Base-by-base conservation (phyloP, 148 eudicot genomes). In the Pharnaceum exiguum region DNA sequence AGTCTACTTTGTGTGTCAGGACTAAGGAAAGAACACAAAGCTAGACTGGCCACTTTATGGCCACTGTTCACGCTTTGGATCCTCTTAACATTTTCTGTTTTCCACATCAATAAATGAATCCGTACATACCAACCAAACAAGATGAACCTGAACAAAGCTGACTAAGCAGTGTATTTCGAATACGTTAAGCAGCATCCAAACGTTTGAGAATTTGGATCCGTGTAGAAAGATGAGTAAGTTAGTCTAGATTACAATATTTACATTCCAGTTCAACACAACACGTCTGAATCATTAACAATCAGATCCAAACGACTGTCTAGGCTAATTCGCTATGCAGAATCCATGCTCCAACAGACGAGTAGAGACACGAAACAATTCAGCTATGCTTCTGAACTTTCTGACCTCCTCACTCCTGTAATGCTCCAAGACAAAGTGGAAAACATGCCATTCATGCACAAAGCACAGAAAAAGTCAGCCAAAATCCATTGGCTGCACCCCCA, bases 191-290 rank as follows among this genome's bases (percentile, higher is more conserved):
- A n/a, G n/a, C n/a, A n/a, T n/a, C n/a, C n/a, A n/a, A n/a, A n/a
- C n/a, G n/a, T n/a, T n/a, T n/a, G n/a, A n/a, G n/a, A n/a, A n/a
- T n/a, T n/a, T n/a, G n/a, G n/a, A n/a, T n/a, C n/a, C n/a, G 51
- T 40, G 29, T n/a, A 18, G 32, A 26, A 38, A 16, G 22, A 38
- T 55, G 40, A 46, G 44, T 25, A 36, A 22, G 29, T 24, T 45
- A n/a, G 19, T 51, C 56, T 49, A 43, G 32, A 56, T 36, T 42
- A 51, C 46, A 54, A 47, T 30, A 38, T 54, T 36, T 54, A 61
- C 57, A 62, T 44, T 47, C 15, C 12, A 56, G 67, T 55, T 62
- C 51, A 30, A n/a, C 16, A 42, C 1, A 52, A 47, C 11, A 10
- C 22, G 5, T 46, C 19, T 5, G 40, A 25, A 31, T 50, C 33